phyloP scores from a whole-genome alignment of 495 filamentous ascomycete genomes.

The Neurospora sp. region DNA sequence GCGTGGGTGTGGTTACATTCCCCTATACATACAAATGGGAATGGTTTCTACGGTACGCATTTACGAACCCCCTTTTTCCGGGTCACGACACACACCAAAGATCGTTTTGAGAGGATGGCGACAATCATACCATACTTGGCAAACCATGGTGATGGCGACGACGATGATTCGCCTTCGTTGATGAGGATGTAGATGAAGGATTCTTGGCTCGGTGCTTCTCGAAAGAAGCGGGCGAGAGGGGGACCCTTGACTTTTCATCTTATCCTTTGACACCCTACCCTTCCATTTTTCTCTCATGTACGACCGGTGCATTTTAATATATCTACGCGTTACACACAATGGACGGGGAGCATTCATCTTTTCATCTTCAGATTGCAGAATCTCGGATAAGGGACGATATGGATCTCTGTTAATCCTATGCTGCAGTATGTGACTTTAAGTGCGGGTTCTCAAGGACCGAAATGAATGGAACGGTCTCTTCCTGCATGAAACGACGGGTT shows the following conservation, averaged over 20 bases:
- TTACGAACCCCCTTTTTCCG: background rate
- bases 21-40: background rate
- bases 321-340: background rate
- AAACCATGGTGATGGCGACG: background rate
- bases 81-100: background rate
- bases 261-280: background rate
- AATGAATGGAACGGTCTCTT: background rate
- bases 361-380: background rate
- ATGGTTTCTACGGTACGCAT: background rate
- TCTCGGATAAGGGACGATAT: background rate
- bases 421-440: background rate
- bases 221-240: background rate
- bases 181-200: background rate
- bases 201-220: background rate
- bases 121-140: background rate
- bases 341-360: background rate
- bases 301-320: background rate
- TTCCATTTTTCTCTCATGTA: background rate
- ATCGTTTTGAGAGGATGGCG: background rate
- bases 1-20: background rate
- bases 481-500: background rate
- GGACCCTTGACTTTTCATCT: background rate
- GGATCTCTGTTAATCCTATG: too few species aligned
- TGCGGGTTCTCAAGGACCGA: background rate
- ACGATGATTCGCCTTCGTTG: background rate